Evolutionary conservation across 2,329 filamentous ascomycete species (phyloP), one percentile per base, ranked within the genome.

Genomic region (Verticillium longisporum): DNA sequence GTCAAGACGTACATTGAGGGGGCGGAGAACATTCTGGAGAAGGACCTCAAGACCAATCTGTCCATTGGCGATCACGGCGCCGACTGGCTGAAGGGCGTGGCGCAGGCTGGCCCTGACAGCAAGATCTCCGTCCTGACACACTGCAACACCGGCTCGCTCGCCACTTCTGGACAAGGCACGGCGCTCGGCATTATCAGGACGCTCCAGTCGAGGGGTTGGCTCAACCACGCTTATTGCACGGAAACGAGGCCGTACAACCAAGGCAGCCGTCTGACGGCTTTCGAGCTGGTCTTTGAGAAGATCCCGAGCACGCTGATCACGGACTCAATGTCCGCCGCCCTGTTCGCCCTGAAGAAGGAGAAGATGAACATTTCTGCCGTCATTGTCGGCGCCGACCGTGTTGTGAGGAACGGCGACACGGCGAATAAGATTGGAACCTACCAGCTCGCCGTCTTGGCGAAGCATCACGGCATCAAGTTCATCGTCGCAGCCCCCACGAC

Each of bases 371-470:
- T 99, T 62, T 84, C 86, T 6, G 94, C 92, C 6, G 91, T 99
- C 58, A 88, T 99, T 34, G 95, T 99, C 0, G 95, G 95, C 33
- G 95, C 95, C 2, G 95, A 99, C 73, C 87, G 95, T 61, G 95
- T 99, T 14, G 95, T 94, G 36, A 90, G 92, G 58, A 99, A 99
- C 69, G 95, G 95, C 34, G 95, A 99, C 76, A 98, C 95, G 0
- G 95, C 95, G 61, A 99, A 99, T 79, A 99, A 99, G 80, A 96
- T 99, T 64, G 95, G 95, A 59, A 99, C 95, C 0, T 98, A 99
- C 73, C 84, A 88, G 60, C 83, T 99, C 4, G 92, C 95, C 3
- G 92, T 98, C n/a, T 82, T 97, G 34, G 95, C 95, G 26, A 88
- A 84, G 66, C 81, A 93, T 70, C 95, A 99, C 69, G 90, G 91